phyloP scores from a whole-genome alignment of 2,329 filamentous ascomycete genomes.

The Cladophialophora carrionii region DNA sequence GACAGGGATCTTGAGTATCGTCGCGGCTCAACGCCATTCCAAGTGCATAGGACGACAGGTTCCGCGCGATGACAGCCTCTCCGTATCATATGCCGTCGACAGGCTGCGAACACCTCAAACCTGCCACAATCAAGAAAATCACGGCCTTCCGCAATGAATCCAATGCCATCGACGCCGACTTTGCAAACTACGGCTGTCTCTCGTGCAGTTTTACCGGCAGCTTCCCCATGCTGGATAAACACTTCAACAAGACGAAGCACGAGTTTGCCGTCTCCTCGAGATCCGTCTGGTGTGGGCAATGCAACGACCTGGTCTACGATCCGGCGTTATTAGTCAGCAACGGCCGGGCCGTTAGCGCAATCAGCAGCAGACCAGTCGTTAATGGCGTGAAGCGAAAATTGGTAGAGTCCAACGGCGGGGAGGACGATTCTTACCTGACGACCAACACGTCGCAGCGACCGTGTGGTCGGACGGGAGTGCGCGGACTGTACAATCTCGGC shows the following conservation, averaged over 20 bases:
- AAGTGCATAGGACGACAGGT: background rate
- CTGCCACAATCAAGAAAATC: slow-evolving; percentile 32
- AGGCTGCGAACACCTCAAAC: slow-evolving; percentile 38
- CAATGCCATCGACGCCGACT: slow-evolving; percentile 27
- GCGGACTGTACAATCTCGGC: slow-evolving; percentile 96
- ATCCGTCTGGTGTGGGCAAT: slow-evolving; percentile 36
- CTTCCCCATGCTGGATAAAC: slow-evolving; percentile 34
- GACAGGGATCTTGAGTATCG: background rate
- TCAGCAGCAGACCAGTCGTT: slow-evolving; percentile 16
- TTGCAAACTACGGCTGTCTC: slow-evolving; percentile 36
- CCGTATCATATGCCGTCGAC: slow-evolving; percentile 31
- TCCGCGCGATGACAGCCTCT: slow-evolving; percentile 23
- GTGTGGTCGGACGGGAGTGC: slow-evolving; percentile 82
- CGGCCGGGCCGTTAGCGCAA: slow-evolving; percentile 7
- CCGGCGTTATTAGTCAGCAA: slow-evolving; percentile 28
- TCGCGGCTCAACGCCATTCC: background rate
- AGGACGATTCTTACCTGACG: slow-evolving; percentile 60
- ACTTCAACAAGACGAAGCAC: slow-evolving; percentile 35
- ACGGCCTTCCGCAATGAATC: slow-evolving; percentile 22
- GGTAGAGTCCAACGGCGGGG: slow-evolving; percentile 45
- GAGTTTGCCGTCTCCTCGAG: slow-evolving; percentile 34
- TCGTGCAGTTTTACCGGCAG: slow-evolving; percentile 32
- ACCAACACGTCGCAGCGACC: slow-evolving; percentile 59
- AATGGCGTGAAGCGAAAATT: slow-evolving; percentile 44
- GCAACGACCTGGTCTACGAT: slow-evolving; percentile 38